Conservation (phyloP, 441 rosid species). For the Geranium incanum region DNA sequence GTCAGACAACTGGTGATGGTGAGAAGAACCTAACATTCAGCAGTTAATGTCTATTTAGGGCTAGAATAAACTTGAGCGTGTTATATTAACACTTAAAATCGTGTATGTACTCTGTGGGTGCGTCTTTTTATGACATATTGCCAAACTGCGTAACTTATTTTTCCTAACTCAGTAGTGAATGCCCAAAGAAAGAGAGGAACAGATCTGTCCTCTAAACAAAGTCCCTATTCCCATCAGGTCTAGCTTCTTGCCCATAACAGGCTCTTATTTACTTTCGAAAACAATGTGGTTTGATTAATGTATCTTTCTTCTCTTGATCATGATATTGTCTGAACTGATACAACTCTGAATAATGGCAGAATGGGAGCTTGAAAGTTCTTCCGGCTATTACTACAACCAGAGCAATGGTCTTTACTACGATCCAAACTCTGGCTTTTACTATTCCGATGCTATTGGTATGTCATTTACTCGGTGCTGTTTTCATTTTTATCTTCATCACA, state of each 20-base stretch:
- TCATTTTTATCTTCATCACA: not conserved
- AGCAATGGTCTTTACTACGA: conserved; percentile 57
- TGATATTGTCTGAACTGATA: conserved; percentile 27
- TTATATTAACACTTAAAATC: not conserved
- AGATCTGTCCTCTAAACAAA: not conserved
- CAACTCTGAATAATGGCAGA: conserved; percentile 45
- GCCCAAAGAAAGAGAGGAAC: not conserved
- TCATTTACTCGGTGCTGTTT: conserved; percentile 5
- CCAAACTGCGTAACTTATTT: not conserved
- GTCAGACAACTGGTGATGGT: not conserved
- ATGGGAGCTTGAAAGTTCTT: conserved; percentile 58
- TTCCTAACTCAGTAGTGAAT: not conserved
- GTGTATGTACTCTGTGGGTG: not conserved
- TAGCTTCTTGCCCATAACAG: not conserved
- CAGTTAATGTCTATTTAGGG: not conserved
- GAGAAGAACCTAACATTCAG: not conserved
- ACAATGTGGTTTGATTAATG: not conserved
- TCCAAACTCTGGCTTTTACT: conserved; percentile 81
- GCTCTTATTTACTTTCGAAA: not conserved
- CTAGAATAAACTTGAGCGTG: not conserved
- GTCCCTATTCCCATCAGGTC: not conserved
- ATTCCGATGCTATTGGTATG: conserved; percentile 71
- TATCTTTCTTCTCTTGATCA: conserved; percentile 20
- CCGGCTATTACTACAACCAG: conserved; percentile 61
- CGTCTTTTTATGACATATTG: not conserved